These are phyloP conservation scores for Aquilaria agallochum DNA, from an alignment of 441 rosid genomes.

Conservation along the genomic window DNA sequence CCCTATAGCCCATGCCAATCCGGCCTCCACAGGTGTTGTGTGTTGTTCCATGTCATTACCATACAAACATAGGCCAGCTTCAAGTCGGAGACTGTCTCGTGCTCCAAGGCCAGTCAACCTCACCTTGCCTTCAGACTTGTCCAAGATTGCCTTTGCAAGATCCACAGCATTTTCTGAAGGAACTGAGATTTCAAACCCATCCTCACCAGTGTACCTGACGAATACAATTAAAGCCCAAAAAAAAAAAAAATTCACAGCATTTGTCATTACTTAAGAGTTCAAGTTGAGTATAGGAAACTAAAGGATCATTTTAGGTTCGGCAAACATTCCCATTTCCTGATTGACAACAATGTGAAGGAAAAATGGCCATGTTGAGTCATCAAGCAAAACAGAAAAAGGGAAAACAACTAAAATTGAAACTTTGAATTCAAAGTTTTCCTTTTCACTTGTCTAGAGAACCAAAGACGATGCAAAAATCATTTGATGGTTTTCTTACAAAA, in stretches of 20 bases:
- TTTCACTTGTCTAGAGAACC: no score
- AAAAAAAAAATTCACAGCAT: neutral
- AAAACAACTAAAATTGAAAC: no score
- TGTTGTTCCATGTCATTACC: slow-evolving; percentile 99
- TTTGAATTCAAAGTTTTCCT: no score
- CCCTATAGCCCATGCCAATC: slow-evolving; percentile 95
- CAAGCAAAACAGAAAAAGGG: no score
- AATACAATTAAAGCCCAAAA: neutral
- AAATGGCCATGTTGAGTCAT: no score
- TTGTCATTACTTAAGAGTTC: neutral
- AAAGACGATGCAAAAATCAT: no score
- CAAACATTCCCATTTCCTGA: no score
- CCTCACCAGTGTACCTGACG: slow-evolving; percentile 91
- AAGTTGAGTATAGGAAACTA: neutral
- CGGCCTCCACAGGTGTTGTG: slow-evolving; percentile 85
- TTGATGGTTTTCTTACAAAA: no score
- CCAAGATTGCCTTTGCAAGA: slow-evolving; percentile 86
- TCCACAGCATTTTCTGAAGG: slow-evolving; percentile 85
- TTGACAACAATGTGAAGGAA: no score
- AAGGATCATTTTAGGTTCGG: no score
- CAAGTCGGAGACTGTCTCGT: slow-evolving; percentile 92
- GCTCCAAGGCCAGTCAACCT: slow-evolving; percentile 94
- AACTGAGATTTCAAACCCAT: slow-evolving; percentile 96
- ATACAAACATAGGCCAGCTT: slow-evolving; percentile 87
- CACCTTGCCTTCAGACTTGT: slow-evolving; percentile 85